phyloP scores from a whole-genome alignment of 805 yeast species.

The Kazachstania taianensis region DNA sequence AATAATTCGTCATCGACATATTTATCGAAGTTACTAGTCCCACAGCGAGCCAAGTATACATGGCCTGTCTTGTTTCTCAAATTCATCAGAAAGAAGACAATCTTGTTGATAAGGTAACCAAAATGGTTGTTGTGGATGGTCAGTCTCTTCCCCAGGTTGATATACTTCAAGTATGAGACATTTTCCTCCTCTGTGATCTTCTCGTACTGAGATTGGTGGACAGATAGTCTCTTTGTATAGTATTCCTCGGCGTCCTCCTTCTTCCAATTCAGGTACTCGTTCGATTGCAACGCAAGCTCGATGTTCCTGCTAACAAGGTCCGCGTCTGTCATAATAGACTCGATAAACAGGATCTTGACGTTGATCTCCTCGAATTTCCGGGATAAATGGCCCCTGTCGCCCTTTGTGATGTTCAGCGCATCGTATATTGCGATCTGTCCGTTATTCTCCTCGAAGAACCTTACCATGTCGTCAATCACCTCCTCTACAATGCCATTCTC shows the following conservation, averaged over 20 bases:
- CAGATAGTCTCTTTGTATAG: slow-evolving; percentile 60
- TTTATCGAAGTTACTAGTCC: slow-evolving; percentile 37
- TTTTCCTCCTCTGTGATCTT: slow-evolving; percentile 50
- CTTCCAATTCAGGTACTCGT: slow-evolving; percentile 76
- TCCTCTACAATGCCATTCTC: slow-evolving; percentile 50
- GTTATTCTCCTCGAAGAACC: slow-evolving; percentile 60
- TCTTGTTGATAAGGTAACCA: slow-evolving; percentile 84
- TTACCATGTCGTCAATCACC: slow-evolving; percentile 59
- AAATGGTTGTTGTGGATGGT: slow-evolving; percentile 69
- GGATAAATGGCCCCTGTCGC: slow-evolving; percentile 52
- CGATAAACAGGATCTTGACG: slow-evolving; percentile 79
- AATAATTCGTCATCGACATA: slow-evolving; percentile 74
- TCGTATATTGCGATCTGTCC: slow-evolving; percentile 97
- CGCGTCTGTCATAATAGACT: slow-evolving; percentile 70
- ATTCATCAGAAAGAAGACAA: slow-evolving; percentile 87
- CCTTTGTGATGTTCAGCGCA: slow-evolving; percentile 78
- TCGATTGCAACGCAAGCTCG: slow-evolving; percentile 74
- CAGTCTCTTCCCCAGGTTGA: slow-evolving; percentile 86
- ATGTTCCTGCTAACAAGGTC: slow-evolving; percentile 63
- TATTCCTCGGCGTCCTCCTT: slow-evolving; percentile 65
- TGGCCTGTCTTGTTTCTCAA: slow-evolving; percentile 83
- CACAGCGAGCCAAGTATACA: slow-evolving; percentile 86
- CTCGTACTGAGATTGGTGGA: slow-evolving; percentile 61
- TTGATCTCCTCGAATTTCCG: slow-evolving; percentile 43
- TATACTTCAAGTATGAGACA: slow-evolving; percentile 71